Evolutionary conservation across 2,329 filamentous ascomycete species (phyloP).

Genomic region (Trichoderma polysporum): DNA sequence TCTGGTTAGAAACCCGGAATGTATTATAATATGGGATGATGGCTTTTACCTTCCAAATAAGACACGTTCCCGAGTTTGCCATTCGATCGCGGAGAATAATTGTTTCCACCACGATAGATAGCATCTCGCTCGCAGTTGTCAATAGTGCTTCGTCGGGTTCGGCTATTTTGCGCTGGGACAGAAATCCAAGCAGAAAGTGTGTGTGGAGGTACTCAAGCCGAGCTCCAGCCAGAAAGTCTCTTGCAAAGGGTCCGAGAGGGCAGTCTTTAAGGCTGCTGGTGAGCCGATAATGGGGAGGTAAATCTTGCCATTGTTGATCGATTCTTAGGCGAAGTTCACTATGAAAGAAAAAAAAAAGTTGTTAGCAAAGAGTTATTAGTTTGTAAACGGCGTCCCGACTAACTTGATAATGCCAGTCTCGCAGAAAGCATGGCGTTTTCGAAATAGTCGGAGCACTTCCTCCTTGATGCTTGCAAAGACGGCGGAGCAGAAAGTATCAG

Average conservation of each 20-base stretch:
- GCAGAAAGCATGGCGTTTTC: conserved; percentile 6
- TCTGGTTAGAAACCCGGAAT: neutral
- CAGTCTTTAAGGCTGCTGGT: conserved; percentile 14
- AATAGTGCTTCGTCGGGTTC: conserved; percentile 12
- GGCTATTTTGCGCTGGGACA: conserved; percentile 11
- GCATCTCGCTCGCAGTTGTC: conserved; percentile 7
- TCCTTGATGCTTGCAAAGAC: conserved; percentile 8
- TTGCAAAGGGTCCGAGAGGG: conserved; percentile 6
- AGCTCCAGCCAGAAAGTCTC: conserved; percentile 7
- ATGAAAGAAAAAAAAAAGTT: neutral
- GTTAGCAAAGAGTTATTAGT: no score
- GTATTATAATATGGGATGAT: neutral
- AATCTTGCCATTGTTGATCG: conserved; percentile 13
- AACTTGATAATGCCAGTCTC: conserved; percentile 1
- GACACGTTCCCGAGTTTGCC: conserved; percentile 17
- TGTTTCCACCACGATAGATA: conserved; percentile 1
- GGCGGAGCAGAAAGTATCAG: conserved; percentile 1
- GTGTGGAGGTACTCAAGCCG: conserved; percentile 14
- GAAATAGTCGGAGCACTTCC: conserved; percentile 9
- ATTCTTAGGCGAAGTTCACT: conserved; percentile 8
- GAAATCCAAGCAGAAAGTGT: conserved; percentile 1
- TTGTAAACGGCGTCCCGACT: neutral
- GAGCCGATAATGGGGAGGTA: conserved; percentile 13
- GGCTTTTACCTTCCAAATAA: conserved; percentile 9
- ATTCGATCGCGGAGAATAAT: conserved; percentile 16